Percentiles rank a stretch among this genome's conserved stretches.
phyloP scores from a whole-genome alignment of 2,329 filamentous ascomycete genomes.

The Cryphonectria carpinicola region DNA sequence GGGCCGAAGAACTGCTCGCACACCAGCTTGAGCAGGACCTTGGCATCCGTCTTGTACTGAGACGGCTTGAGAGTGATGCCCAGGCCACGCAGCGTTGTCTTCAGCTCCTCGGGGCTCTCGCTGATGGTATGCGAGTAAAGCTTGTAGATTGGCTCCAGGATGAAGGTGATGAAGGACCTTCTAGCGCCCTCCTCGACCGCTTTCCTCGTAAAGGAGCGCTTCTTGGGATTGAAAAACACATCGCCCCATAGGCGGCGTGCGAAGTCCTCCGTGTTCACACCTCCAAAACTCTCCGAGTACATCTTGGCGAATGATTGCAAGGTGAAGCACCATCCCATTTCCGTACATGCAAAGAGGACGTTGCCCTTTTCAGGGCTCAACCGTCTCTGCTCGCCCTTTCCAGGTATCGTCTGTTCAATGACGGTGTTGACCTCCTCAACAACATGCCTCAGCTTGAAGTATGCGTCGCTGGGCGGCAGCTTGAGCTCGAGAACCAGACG shows the following conservation, averaged over 20 bases:
- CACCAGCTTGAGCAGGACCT: constrained; percentile 82
- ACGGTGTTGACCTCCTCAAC: constrained; percentile 96
- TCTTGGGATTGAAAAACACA: constrained; percentile 91
- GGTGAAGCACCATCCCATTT: constrained; percentile 97
- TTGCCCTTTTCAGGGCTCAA: constrained; percentile 97
- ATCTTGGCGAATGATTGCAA: constrained; percentile 92
- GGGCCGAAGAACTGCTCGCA: constrained; percentile 96
- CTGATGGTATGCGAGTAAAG: constrained; percentile 94
- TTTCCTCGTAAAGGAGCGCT: constrained; percentile 90
- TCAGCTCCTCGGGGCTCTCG: constrained; percentile 83
- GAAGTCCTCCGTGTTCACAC: constrained; percentile 82
- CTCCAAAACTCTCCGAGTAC: constrained; percentile 88
- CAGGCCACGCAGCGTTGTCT: constrained; percentile 74
- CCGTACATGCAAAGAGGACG: constrained; percentile 92
- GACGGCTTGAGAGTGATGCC: constrained; percentile 90
- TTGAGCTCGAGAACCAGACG: constrained; percentile 92
- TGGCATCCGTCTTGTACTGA: constrained; percentile 88
- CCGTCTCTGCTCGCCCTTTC: constrained; percentile 76
- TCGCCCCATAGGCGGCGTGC: constrained; percentile 90
- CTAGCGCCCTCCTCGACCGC: constrained; percentile 78
- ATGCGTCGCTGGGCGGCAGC: constrained; percentile 90
- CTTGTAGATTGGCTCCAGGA: constrained; percentile 97
- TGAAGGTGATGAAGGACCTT: constrained; percentile 90
- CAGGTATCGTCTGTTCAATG: constrained; percentile 85
- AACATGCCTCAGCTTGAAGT: constrained; percentile 99